phyloP scores from a whole-genome alignment of 106 monocot genomes.

The Dioscorea dumetorum region DNA sequence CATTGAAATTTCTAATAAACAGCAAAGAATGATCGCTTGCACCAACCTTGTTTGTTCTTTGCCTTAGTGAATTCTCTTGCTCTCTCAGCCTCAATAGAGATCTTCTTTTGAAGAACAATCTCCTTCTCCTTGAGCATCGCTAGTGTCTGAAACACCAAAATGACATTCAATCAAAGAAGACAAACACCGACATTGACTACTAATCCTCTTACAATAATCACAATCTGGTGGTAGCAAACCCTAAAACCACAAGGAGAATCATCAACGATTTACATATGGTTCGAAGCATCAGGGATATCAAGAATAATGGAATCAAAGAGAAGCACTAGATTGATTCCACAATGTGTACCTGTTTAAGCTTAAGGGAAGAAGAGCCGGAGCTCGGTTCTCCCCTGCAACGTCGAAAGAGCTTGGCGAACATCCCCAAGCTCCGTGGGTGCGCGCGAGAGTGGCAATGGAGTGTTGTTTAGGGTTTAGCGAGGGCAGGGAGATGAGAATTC shows the following conservation, averaged over 20 bases:
- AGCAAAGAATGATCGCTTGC: no score
- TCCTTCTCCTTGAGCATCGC: constrained; percentile 68
- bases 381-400: constrained; percentile 25
- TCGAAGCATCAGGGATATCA: background rate
- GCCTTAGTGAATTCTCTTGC: constrained; percentile 70
- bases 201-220: no score
- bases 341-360: constrained; percentile 30
- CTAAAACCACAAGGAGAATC: no score
- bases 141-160: constrained; percentile 39
- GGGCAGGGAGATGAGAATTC: background rate
- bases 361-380: constrained; percentile 6
- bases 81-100: constrained; percentile 54
- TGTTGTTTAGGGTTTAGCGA: background rate
- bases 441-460: background rate
- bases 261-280: background rate
- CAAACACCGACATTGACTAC: background rate
- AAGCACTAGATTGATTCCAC: background rate
- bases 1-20: no score
- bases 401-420: constrained; percentile 51
- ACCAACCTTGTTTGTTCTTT: constrained; percentile 68
- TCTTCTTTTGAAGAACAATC: constrained; percentile 60
- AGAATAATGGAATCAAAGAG: background rate
- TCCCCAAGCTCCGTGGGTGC: background rate
- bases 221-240: no score
- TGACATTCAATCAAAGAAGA: background rate